Base-by-base conservation (phyloP, 768 basidiomycete genomes). In the Tricholoma hemisulphureum region DNA sequence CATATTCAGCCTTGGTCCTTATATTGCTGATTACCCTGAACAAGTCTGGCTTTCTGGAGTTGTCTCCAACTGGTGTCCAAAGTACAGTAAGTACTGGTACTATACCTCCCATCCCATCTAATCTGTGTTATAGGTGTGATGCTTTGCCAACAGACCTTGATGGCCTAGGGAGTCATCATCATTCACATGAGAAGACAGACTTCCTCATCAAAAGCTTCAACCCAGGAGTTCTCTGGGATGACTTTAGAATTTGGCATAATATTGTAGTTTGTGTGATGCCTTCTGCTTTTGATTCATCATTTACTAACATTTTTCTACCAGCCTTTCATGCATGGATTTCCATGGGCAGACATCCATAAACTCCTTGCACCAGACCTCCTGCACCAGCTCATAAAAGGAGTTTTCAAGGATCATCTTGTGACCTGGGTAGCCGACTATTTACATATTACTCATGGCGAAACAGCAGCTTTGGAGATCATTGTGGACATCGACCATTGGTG, bases 261-360 rank as follows among this genome's bases (percentile, higher is more conserved):
- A 45, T 45, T 24, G 43, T 45, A 7, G 43, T 45, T 20, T 9
- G 10, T 45, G 13, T 24, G 9, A 28, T 14, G 34, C 43, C 23
- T 45, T 45, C 43, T 24, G 23, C 23, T 24, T 24, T 24, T 24
- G 43, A 45, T 20, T 20, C 18, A 20, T 45, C 43, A 24, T 45
- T 24, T 45, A 20, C 43, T 24, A 20, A 45, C 18, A 24, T 45
- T 45, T 20, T 20, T 45, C 43, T 20, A 45, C 20, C 43, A 72
- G 70, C 71, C 70, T 1, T 72, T 71, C 34, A 70, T 65, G 3
- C 23, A 57, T 26, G 20, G 58, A 14, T 72, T 73, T 53, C 71
- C 70, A 1, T 59, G 67, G 18, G 73, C 73, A 2, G 65, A 74
- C 54, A 73, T 74, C 26, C 65, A 74, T 55, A 65, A 73, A 37